Conservation (phyloP, 371 early-diverging fungal species). For the Mortierella sp. region DNA sequence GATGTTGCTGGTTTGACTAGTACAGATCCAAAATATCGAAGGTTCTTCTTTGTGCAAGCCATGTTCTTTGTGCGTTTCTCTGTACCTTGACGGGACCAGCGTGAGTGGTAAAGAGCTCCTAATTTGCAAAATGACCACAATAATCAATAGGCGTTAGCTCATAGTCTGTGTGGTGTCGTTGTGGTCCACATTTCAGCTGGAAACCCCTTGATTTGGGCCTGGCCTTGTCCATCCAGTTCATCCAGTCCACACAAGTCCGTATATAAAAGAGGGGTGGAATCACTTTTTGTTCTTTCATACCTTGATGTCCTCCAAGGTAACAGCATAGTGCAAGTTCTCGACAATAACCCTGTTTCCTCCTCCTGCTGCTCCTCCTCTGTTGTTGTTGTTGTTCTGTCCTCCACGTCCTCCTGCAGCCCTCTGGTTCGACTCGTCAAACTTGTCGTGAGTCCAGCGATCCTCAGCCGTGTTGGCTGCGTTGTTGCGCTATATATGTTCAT, state of each 20-base stretch:
- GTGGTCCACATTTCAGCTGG: neutral
- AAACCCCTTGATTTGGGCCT: neutral
- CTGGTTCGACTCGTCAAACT: conserved; percentile 34
- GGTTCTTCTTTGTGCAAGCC: neutral
- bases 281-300: conserved; percentile 56
- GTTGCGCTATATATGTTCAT: conserved; percentile 20
- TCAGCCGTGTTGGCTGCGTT: conserved; percentile 11
- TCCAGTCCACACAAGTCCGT: neutral
- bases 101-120: conserved; percentile 53
- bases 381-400: conserved; percentile 13
- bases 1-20: neutral
- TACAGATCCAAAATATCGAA: neutral
- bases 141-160: neutral
- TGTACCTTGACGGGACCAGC: conserved; percentile 58
- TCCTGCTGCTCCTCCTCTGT: conserved; percentile 6
- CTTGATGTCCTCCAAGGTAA: conserved; percentile 76
- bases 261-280: no score
- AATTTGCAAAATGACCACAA: neutral
- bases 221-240: neutral
- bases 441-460: conserved; percentile 57
- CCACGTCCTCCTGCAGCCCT: conserved; percentile 20
- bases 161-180: neutral
- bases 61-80: conserved; percentile 16
- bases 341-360: conserved; percentile 59
- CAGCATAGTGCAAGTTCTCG: conserved; percentile 75